phyloP scores from a whole-genome alignment of 306 rosid species.

The Cotoneaster glaucophyllus region DNA sequence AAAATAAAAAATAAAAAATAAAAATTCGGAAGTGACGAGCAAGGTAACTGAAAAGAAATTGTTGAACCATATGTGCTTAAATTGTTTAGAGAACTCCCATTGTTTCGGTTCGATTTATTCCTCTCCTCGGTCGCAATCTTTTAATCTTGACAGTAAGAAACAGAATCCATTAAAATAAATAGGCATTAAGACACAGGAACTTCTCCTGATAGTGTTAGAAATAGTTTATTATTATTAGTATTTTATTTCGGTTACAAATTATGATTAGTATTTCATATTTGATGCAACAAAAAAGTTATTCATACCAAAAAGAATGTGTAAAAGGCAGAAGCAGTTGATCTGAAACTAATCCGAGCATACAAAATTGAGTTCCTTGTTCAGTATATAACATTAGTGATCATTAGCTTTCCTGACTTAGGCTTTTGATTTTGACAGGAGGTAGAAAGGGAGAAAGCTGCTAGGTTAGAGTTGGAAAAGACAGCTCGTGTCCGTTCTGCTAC shows the following conservation, averaged over 20 bases:
- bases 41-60: neutral
- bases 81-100: neutral
- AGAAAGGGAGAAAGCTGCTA: conserved; percentile 89
- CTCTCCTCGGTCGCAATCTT: neutral
- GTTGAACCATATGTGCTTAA: neutral
- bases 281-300: neutral
- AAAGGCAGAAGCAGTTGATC: neutral
- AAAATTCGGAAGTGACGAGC: neutral
- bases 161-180: neutral
- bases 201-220: neutral
- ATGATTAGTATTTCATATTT: neutral
- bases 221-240: neutral
- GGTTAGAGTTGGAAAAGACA: conserved; percentile 79
- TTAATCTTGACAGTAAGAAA: neutral
- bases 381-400: neutral
- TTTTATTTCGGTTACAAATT: too few relatives aligned
- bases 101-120: neutral
- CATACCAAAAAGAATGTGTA: neutral
- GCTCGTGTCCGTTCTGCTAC: conserved; percentile 40
- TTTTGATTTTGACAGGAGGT: conserved; percentile 60
- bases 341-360: conserved; percentile 1
- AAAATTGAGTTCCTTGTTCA: neutral
- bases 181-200: neutral
- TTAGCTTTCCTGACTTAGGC: conserved; percentile 19
- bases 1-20: too few relatives aligned